Evolutionary conservation across 2,329 filamentous ascomycete species (phyloP).

Genomic region (Fusarium secorum): DNA sequence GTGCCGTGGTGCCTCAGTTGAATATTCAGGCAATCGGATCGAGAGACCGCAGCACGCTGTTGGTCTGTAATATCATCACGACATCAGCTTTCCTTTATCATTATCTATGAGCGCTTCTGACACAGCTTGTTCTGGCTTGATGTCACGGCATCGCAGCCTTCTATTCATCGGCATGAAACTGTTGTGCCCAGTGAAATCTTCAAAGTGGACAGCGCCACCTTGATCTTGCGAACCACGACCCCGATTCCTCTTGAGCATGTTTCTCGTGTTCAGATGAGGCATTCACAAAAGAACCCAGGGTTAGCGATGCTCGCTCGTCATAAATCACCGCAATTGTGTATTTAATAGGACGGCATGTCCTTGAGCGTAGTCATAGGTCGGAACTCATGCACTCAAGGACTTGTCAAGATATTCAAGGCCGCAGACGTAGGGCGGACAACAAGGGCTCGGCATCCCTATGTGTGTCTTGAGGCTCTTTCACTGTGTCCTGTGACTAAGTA

Average conservation of each 20-base stretch:
- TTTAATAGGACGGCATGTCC: neutral
- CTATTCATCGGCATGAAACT: neutral
- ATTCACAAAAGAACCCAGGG: neutral
- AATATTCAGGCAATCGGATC: neutral
- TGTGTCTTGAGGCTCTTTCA: constrained; percentile 14
- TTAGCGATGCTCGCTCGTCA: constrained; percentile 6
- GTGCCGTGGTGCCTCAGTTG: neutral
- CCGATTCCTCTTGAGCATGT: constrained; percentile 17
- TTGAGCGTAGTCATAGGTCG: neutral
- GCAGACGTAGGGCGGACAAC: neutral
- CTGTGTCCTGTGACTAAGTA: neutral
- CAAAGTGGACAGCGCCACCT: constrained; percentile 11
- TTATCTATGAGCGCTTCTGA: neutral
- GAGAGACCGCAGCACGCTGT: neutral
- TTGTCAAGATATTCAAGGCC: neutral
- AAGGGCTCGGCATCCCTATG: neutral
- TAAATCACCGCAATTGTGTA: constrained; percentile 25
- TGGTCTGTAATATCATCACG: neutral
- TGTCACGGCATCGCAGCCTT: constrained; percentile 1
- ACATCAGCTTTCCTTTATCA: neutral
- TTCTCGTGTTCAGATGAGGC: constrained; percentile 35
- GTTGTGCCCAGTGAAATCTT: constrained; percentile 11
- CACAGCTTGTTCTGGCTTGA: neutral
- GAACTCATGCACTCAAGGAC: neutral
- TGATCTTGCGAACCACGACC: constrained; percentile 6